Percentiles rank a stretch among this genome's conserved stretches.
Conservation (phyloP, 306 rosid genomes). For the Glycine soja region DNA sequence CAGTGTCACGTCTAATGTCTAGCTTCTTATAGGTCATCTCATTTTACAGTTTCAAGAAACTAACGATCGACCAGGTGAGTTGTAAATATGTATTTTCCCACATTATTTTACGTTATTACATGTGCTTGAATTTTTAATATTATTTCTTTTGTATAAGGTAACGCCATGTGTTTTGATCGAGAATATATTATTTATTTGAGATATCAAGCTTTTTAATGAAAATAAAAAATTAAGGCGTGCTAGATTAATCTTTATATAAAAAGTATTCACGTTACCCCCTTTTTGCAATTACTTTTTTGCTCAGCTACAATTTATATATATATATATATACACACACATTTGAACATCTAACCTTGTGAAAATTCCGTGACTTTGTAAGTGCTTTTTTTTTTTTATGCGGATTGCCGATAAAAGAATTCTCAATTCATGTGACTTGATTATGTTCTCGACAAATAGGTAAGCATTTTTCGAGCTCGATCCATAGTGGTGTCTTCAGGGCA, state of each 20-base stretch:
- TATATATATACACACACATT: too few relatives aligned
- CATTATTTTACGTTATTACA: not conserved
- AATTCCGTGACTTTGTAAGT: not conserved
- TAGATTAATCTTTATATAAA: too few relatives aligned
- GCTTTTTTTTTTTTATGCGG: not conserved
- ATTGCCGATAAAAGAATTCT: not conserved
- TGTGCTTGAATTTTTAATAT: not conserved
- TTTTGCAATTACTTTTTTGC: too few relatives aligned
- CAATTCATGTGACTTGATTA: not conserved
- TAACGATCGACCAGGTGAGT: conserved; percentile 15
- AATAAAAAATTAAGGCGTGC: too few relatives aligned
- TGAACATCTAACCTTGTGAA: not conserved
- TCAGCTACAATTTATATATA: too few relatives aligned
- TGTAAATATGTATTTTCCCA: not conserved
- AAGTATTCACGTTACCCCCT: too few relatives aligned
- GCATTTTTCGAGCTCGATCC: not conserved
- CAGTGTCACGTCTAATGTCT: conserved; percentile 28
- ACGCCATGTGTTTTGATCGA: too few relatives aligned
- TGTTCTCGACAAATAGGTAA: not conserved
- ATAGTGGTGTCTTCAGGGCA: not conserved
- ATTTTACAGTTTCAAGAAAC: conserved; percentile 30
- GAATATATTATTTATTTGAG: too few relatives aligned
- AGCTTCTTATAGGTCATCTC: conserved; percentile 35
- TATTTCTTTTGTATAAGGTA: too few relatives aligned
- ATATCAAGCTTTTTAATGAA: too few relatives aligned